Evolutionary conservation across 345 rosid species (phyloP).

Genomic region (Orychophragmus violaceus): DNA sequence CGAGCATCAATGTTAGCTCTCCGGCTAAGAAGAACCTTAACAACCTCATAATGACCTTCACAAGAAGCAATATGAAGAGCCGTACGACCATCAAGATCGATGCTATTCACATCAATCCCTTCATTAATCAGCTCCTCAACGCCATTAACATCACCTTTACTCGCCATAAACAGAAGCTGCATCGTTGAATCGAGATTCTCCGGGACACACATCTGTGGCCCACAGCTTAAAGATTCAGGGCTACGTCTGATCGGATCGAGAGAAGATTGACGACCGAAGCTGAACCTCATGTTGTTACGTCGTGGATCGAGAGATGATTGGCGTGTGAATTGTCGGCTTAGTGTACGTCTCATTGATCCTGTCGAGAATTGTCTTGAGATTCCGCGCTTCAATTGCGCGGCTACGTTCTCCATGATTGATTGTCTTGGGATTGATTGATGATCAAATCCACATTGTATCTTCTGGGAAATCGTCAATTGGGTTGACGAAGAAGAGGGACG

Average conservation of each 20-base stretch:
- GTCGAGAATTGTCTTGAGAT: conserved; percentile 75
- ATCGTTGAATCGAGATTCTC: conserved; percentile 90
- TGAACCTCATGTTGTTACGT: conserved; percentile 62
- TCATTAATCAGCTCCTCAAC: conserved; percentile 69
- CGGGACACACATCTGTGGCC: conserved; percentile 58
- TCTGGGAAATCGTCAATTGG: background rate
- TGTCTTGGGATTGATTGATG: background rate
- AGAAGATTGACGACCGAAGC: conserved; percentile 83
- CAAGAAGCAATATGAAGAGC: conserved; percentile 94
- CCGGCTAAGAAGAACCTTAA: conserved; percentile 49
- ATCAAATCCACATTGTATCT: conserved; percentile 12
- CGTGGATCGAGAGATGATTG: conserved; percentile 74
- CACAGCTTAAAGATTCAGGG: conserved; percentile 27
- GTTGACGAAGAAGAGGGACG: conserved; percentile 3
- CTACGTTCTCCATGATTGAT: conserved; percentile 45
- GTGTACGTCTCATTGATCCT: conserved; percentile 48
- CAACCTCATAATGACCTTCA: conserved; percentile 82
- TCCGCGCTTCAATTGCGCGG: conserved; percentile 61
- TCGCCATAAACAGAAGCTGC: conserved; percentile 86
- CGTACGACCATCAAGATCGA: conserved; percentile 92
- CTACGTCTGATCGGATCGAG: conserved; percentile 75
- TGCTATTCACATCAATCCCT: conserved; percentile 81
- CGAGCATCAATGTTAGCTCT: conserved; percentile 91
- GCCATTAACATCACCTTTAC: conserved; percentile 63
- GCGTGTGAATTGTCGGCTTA: conserved; percentile 55